Base-by-base conservation (phyloP, 768 basidiomycete genomes). In the Boletus pseudo-olivaceus region DNA sequence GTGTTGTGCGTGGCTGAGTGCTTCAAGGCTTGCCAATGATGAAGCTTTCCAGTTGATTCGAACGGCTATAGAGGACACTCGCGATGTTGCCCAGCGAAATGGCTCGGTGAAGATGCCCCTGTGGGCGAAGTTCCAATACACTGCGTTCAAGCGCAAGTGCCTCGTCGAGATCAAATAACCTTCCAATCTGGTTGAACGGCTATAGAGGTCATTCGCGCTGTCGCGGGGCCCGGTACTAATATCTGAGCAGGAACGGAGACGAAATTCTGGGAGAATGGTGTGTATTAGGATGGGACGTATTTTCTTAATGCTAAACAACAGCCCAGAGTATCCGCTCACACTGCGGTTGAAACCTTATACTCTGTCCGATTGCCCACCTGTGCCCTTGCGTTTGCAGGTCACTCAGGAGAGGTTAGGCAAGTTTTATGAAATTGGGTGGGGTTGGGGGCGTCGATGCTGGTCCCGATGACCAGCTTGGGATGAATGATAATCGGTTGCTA, bases 201-300 rank as follows among this genome's bases (percentile, higher is more conserved):
- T 23, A 23, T 23, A 23, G 23, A 23, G 23, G 23, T 23, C 23
- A 23, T 23, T 23, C 23, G 23, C 23, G 51, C 6, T 9, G 0
- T 41, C 20, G 17, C 15, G 2, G 62, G 60, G 1, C 61, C 62
- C 6, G 58, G 66, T 26, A 63, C 54, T 34, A 60, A 64, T 52
- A 39, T 60, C 44, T 69, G 38, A 61, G 52, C 9, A 64, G 20
- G 12, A 40, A 11, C 6, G 27, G 26, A 30, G 12, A 12, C 26
- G 26, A 1, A 10, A 19, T 8, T 27, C 26, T 1, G 15, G 17
- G 17, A 29, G 20, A 14, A n/a, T 12, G 6, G 37, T 40, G 1
- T 51, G n/a, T 45, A 39, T 17, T 15, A n/a, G 5, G 35, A 17
- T 7, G 17, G 5, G 23, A 23, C 23, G n/a, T 47, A 23, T 38